These are phyloP conservation scores for Hygrophila difformis DNA, from an alignment of 257 asterid genomes.

Conservation along the genomic window DNA sequence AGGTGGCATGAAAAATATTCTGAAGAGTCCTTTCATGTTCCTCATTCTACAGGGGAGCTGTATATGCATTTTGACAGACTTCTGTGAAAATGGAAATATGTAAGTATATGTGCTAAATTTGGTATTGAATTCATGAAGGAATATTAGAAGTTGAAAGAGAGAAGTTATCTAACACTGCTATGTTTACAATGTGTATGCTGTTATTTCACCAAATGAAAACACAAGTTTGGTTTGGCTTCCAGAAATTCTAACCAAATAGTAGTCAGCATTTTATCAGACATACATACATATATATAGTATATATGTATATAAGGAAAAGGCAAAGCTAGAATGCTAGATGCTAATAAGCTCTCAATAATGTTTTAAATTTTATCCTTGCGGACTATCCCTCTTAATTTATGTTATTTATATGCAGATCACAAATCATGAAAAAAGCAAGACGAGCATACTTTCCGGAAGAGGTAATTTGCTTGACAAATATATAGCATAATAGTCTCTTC, in stretches of 20 bases:
- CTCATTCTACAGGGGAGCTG: constrained; percentile 44
- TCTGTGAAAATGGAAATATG: constrained; percentile 88
- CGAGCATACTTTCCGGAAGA: constrained; percentile 80
- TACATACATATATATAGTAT: too few relatives aligned
- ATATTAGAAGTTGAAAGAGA: too few relatives aligned
- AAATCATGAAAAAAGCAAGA: constrained; percentile 59
- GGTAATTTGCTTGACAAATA: constrained; percentile 31
- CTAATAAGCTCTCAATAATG: background rate
- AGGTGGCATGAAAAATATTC: background rate
- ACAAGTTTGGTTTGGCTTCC: too few relatives aligned
- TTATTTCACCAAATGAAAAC: too few relatives aligned
- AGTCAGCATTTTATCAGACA: too few relatives aligned
- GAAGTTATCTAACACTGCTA: too few relatives aligned
- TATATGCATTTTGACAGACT: constrained; percentile 75
- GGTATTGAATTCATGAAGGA: too few relatives aligned
- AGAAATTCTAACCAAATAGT: too few relatives aligned
- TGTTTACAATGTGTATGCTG: too few relatives aligned
- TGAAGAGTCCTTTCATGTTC: background rate
- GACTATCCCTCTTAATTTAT: too few relatives aligned
- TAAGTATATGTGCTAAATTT: constrained; percentile 25
- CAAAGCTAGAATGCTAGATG: background rate
- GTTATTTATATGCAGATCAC: constrained; percentile 38
- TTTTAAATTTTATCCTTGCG: too few relatives aligned
- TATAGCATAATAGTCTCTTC: background rate
- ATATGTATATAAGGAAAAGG: background rate